Evolutionary conservation across 1,284 basidiomycete genomes (phyloP), one percentile per base, ranked within the genome.

Genomic region (Trametes hirsuta): DNA sequence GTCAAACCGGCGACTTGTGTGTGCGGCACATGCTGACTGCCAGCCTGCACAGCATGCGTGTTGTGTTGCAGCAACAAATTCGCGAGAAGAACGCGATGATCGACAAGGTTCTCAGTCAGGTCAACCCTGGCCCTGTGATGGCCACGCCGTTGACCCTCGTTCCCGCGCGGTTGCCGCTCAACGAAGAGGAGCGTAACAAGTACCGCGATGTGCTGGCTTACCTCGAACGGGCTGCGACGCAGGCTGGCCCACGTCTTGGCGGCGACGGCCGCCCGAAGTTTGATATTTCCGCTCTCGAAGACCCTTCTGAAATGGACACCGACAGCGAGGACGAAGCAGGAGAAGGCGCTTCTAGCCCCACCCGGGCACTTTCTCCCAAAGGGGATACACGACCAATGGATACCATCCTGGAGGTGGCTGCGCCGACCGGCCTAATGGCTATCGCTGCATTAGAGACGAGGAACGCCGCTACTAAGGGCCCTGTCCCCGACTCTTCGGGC

Each of bases 61-160:
- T 72, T 48, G 66, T 71, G 34, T 62, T 75, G 18, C 70, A 72
- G 25, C 68, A 68, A 41, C 68, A 76, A 48, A 72, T 76, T 53
- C 69, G 71, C 34, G 71, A 74, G 62, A 77, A 75, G 61, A 72
- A 76, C 52, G 70, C 72, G 14, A 58, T 67, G 56, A 74, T 77
- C 54, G 72, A 72, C 55, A 54, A 66, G 35, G 63, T 75, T 18
- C 69, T 77, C 57, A 60, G 57, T 18, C 66, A 68, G 40, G 61
- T 75, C 24, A 74, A 72, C 54, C 69, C 66, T n/a, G 61, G 69
- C 34, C 64, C 72, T 21, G 55, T 66, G 22, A 62, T 67, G 58
- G 63, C 69, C 14, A 75, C 73, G 2, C 74, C 72, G 39, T 64
- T 75, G 21, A 64, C 70, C 18, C 65, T 74, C 55, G 67, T 65